phyloP scores from a whole-genome alignment of 2,329 filamentous ascomycete species.

The Aspergillus proliferans region DNA sequence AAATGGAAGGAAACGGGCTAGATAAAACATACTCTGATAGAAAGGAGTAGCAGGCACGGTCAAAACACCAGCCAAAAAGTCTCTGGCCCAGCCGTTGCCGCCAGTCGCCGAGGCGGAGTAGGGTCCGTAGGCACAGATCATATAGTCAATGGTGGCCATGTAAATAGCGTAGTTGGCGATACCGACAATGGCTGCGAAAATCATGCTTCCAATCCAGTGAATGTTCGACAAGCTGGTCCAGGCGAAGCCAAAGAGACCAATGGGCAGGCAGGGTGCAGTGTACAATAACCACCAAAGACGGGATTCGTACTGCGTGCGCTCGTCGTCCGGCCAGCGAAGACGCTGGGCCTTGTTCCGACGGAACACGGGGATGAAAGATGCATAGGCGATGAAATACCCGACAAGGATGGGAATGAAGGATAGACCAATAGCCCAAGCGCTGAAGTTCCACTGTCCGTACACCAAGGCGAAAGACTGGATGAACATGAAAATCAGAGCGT shows the following conservation, averaged over 20 bases:
- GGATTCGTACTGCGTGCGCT: slow-evolving; percentile 59
- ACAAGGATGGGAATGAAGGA: slow-evolving; percentile 52
- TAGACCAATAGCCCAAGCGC: slow-evolving; percentile 43
- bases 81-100: slow-evolving; percentile 60
- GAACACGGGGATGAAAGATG: slow-evolving; percentile 53
- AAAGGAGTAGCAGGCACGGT: slow-evolving; percentile 55
- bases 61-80: slow-evolving; percentile 59
- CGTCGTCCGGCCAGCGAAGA: slow-evolving; percentile 42
- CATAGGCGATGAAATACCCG: slow-evolving; percentile 56
- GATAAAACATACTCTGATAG: slow-evolving; percentile 30
- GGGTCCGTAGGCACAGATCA: slow-evolving; percentile 61
- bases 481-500: slow-evolving; percentile 62
- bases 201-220: slow-evolving; percentile 58
- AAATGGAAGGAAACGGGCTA: background rate
- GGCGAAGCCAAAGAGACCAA: slow-evolving; percentile 58
- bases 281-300: slow-evolving; percentile 57
- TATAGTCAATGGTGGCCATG: slow-evolving; percentile 63
- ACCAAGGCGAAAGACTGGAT: slow-evolving; percentile 57
- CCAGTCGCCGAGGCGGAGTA: slow-evolving; percentile 62
- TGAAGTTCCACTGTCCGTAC: slow-evolving; percentile 55
- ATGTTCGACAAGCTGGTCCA: slow-evolving; percentile 52
- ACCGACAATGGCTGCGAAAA: slow-evolving; percentile 55
- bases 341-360: slow-evolving; percentile 43
- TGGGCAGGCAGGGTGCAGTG: slow-evolving; percentile 52
- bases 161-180: slow-evolving; percentile 60